These are phyloP conservation scores for Nakataea oryzae DNA, from an alignment of 2,329 filamentous ascomycete genomes.

Conservation along the genomic window DNA sequence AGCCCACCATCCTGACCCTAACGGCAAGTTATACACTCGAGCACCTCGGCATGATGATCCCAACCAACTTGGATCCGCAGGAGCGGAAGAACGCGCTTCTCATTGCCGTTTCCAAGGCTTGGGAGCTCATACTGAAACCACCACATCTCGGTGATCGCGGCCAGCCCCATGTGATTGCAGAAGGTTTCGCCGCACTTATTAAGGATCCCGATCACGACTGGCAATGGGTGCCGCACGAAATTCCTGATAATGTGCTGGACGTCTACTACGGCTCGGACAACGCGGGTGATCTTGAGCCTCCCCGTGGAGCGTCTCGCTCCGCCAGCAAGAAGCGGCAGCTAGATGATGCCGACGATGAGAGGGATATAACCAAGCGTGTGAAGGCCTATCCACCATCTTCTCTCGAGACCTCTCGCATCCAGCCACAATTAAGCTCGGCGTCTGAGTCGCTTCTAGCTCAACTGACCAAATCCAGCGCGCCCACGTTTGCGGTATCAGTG, in stretches of 20 bases:
- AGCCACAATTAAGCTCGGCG: conserved; percentile 5
- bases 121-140: conserved; percentile 28
- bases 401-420: not conserved
- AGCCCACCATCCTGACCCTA: conserved; percentile 36
- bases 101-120: conserved; percentile 24
- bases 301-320: conserved; percentile 6
- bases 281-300: conserved; percentile 9
- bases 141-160: conserved; percentile 16
- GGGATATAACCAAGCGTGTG: not conserved
- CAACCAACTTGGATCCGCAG: conserved; percentile 23
- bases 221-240: conserved; percentile 32
- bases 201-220: conserved; percentile 26
- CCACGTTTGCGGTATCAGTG: conserved; percentile 16
- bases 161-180: conserved; percentile 35
- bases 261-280: conserved; percentile 29
- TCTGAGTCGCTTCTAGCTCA: conserved; percentile 7
- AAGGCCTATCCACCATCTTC: not conserved
- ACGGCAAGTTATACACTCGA: conserved; percentile 43
- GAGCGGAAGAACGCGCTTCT: conserved; percentile 33
- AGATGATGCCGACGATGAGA: conserved; percentile 4
- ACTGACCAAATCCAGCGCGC: not conserved
- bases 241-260: conserved; percentile 40
- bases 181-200: conserved; percentile 34
- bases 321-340: conserved; percentile 27
- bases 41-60: conserved; percentile 39